These are phyloP conservation scores for Fraxinus excelsior DNA, from an alignment of 257 asterid species.

Conservation along the genomic window DNA sequence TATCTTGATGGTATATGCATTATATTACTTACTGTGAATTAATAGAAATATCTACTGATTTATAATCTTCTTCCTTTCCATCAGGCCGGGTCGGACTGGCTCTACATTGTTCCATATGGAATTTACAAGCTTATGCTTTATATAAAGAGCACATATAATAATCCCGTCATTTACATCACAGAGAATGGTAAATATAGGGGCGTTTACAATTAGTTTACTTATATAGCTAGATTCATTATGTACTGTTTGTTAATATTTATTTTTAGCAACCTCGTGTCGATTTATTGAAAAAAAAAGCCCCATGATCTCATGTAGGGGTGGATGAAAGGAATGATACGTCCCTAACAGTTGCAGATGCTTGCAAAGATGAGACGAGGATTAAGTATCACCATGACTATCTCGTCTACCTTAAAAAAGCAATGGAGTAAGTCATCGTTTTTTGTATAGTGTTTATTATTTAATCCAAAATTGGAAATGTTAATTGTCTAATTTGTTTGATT, in stretches of 20 bases:
- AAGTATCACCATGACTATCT: slow-evolving; percentile 27
- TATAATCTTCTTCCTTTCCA: no score
- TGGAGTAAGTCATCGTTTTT: slow-evolving; percentile 10
- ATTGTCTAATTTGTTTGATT: neutral
- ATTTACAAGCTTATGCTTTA: slow-evolving; percentile 24
- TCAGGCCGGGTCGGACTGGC: slow-evolving; percentile 31
- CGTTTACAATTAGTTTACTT: no score
- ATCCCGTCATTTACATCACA: slow-evolving; percentile 34
- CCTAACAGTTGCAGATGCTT: slow-evolving; percentile 13
- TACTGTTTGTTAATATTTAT: no score
- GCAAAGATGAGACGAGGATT: neutral
- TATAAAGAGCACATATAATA: slow-evolving; percentile 13
- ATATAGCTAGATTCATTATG: no score
- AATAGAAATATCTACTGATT: no score
- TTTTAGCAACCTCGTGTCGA: no score
- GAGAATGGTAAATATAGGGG: slow-evolving; percentile 32
- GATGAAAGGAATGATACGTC: slow-evolving; percentile 22
- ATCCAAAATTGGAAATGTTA: neutral
- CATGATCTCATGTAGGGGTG: neutral
- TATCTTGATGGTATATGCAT: no score
- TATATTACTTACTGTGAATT: no score
- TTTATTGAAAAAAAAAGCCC: no score
- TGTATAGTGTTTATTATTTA: neutral
- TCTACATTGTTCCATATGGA: slow-evolving; percentile 10
- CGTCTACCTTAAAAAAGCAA: slow-evolving; percentile 14